Evolutionary conservation across 202 grass and related monocot species (phyloP).

Genomic region (Eragrostis tef): DNA sequence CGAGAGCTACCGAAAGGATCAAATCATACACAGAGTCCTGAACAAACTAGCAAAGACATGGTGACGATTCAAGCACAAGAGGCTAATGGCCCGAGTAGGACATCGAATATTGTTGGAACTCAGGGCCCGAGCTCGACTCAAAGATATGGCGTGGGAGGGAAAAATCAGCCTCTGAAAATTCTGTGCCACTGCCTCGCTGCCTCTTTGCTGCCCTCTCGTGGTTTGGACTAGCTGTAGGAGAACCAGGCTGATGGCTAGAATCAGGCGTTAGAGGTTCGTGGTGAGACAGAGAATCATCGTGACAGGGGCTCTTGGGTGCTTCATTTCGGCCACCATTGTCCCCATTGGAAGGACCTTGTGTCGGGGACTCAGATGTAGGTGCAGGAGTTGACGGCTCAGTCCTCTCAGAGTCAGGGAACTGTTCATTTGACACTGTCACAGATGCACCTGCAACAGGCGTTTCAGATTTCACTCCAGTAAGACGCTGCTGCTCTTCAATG

Average conservation of each 20-base stretch:
- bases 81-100: slow-evolving; percentile 50
- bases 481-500: slow-evolving; percentile 89
- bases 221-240: slow-evolving; percentile 59
- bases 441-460: slow-evolving; percentile 41
- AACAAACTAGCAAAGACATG: slow-evolving; percentile 27
- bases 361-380: slow-evolving; percentile 66
- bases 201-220: slow-evolving; percentile 65
- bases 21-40: slow-evolving; percentile 12
- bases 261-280: slow-evolving; percentile 73
- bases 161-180: slow-evolving; percentile 52
- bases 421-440: slow-evolving; percentile 44
- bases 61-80: slow-evolving; percentile 16
- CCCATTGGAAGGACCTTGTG: slow-evolving; percentile 52
- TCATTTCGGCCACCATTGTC: slow-evolving; percentile 45
- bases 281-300: slow-evolving; percentile 53
- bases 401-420: slow-evolving; percentile 72
- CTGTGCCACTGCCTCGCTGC: slow-evolving; percentile 41
- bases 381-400: slow-evolving; percentile 72
- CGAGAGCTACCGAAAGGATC: slow-evolving; percentile 13
- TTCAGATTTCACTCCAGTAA: slow-evolving; percentile 56
- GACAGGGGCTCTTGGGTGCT: slow-evolving; percentile 54
- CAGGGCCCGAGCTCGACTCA: slow-evolving; percentile 80
- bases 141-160: slow-evolving; percentile 65
- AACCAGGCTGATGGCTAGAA: slow-evolving; percentile 63
- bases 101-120: slow-evolving; percentile 66